Conservation (phyloP, 345 rosid genomes). For the Lepidium sativum region DNA sequence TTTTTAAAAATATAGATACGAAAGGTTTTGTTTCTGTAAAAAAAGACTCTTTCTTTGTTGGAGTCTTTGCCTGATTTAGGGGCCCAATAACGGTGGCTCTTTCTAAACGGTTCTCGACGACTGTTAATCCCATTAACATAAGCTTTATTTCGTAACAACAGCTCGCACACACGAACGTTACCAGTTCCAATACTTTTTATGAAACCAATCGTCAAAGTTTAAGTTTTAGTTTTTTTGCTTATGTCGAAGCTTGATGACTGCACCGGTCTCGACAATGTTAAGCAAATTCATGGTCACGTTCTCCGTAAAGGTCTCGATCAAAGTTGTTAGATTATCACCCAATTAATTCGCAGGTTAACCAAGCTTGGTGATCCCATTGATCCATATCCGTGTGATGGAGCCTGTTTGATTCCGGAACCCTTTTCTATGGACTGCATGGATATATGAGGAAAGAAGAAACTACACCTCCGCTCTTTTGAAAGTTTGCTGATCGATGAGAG, state of each 20-base stretch:
- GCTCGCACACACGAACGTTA: neutral
- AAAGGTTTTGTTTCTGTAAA: no score
- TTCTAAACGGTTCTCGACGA: conserved; percentile 24
- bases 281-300: conserved; percentile 54
- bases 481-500: conserved; percentile 34
- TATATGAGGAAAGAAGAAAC: conserved; percentile 42
- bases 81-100: conserved; percentile 27
- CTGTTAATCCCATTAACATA: neutral
- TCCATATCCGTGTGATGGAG: conserved; percentile 43
- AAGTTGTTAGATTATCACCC: conserved; percentile 54
- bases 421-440: conserved; percentile 62
- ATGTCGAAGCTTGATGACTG: conserved; percentile 44
- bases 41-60: no score
- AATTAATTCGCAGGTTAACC: conserved; percentile 55
- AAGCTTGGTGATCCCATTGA: conserved; percentile 43
- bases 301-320: conserved; percentile 40
- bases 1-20: no score
- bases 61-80: no score
- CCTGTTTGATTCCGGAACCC: conserved; percentile 50
- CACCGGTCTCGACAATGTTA: conserved; percentile 31
- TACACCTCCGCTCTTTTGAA: conserved; percentile 67
- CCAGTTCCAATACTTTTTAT: conserved; percentile 12
- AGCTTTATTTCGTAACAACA: conserved; percentile 27
- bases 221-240: conserved; percentile 32
- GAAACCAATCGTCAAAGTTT: conserved; percentile 19